A percentile compares a stretch with the other conserved stretches of the same genome.
phyloP scores from a whole-genome alignment of 768 basidiomycete genomes.

The Cystofilobasidium capitatum region DNA sequence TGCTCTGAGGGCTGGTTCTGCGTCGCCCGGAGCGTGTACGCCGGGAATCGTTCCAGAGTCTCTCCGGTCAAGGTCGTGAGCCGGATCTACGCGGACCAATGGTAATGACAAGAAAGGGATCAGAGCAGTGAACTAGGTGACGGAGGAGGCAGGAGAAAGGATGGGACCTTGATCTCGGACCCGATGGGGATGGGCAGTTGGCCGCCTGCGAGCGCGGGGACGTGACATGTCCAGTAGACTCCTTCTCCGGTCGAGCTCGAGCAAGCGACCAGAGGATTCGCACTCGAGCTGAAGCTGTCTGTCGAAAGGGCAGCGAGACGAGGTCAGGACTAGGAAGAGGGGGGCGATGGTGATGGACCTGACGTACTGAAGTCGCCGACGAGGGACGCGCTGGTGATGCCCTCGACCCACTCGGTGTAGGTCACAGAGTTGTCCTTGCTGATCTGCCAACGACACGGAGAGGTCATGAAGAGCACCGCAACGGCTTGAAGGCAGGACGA shows the following conservation, averaged over 20 bases:
- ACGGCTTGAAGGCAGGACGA: too few relatives aligned
- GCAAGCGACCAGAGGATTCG: background rate
- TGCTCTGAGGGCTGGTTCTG: slow-evolving; percentile 14
- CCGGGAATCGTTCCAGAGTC: slow-evolving; percentile 24
- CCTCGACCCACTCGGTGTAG: slow-evolving; percentile 24
- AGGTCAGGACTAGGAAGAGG: background rate
- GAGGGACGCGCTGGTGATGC: slow-evolving; percentile 6
- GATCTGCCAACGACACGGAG: too few relatives aligned
- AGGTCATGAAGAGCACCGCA: background rate
- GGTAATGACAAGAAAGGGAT: background rate
- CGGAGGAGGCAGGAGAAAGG: background rate
- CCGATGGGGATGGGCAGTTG: slow-evolving; percentile 9
- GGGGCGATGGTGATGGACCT: too few relatives aligned
- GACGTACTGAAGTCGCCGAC: slow-evolving; percentile 25
- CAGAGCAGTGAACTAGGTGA: too few relatives aligned
- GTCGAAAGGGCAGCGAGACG: background rate
- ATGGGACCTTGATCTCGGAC: slow-evolving; percentile 19
- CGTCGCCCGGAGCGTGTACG: slow-evolving; percentile 20
- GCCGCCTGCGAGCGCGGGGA: slow-evolving; percentile 11
- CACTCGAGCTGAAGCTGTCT: background rate
- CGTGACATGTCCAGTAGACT: slow-evolving; percentile 2
- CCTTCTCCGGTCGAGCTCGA: background rate
- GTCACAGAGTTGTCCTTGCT: slow-evolving; percentile 20
- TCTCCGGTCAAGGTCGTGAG: slow-evolving; percentile 3
- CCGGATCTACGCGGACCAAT: background rate